Evolutionary conservation across 441 rosid species (phyloP), one percentile per base, ranked within the genome.

Genomic region (Biscutella laevigata): DNA sequence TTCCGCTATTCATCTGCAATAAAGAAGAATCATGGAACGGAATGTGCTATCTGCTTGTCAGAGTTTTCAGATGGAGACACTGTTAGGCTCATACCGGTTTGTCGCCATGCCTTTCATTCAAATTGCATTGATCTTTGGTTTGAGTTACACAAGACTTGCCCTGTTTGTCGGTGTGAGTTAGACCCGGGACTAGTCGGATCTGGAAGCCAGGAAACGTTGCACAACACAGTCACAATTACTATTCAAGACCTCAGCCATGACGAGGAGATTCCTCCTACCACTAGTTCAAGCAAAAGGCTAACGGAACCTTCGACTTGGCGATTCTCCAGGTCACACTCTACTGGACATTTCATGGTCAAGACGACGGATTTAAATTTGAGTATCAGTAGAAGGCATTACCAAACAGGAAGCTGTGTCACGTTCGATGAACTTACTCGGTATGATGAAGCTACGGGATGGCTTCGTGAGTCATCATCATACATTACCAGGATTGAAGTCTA

Each of bases 81-180:
- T 4, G 72, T 90, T 20, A 81, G 88, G 25, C 82, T 90, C 36
- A 53, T 90, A 28, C 77, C 85, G 2, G 72, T 69, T 33, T 90
- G 96, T 73, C 71, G 50, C 54, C 96, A 90, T 53, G 81, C 74
- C 29, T 87, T 87, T 39, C 98, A 87, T 44, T 68, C 72, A 61
- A 82, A 60, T 11, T 91, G 98, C 63, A 81, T 91, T 37, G 98
- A 91, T 57, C 86, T 80, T 7, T 91, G 98, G 98, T 82, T 91
- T 16, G 68, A 66, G 11, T 74, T 78, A 4, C 84, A 84, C 62
- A 84, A 81, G 50, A 81, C 94, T 6, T 91, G 98, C 25, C 98
- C 98, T 0, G 85, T 91, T 60, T 91, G 98, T 53, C 88, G 96
- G 1, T 57, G 75, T 24, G 77, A 78, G 51, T 79, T 91, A 6